These are phyloP conservation scores for Fusarium keratoplasticum DNA, from an alignment of 2,329 filamentous ascomycete genomes.

Conservation along the genomic window DNA sequence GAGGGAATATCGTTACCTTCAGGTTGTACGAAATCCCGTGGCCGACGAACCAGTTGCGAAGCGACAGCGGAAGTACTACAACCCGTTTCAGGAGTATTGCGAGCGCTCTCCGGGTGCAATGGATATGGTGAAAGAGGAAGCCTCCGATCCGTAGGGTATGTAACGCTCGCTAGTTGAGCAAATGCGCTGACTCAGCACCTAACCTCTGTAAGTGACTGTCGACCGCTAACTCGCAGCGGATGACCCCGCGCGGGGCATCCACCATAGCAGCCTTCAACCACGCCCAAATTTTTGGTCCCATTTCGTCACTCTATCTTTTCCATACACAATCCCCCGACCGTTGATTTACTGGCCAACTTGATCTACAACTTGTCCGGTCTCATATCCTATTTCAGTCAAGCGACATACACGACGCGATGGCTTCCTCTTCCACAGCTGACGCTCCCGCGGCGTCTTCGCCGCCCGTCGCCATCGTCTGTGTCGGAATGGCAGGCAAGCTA, in stretches of 20 bases:
- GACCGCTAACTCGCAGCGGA: slow-evolving; percentile 32
- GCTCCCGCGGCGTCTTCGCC: slow-evolving; percentile 50
- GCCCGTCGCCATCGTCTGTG: slow-evolving; percentile 87
- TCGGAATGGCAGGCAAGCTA: slow-evolving; percentile 89
- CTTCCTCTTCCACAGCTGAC: slow-evolving; percentile 48
- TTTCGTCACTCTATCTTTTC: slow-evolving; percentile 35
- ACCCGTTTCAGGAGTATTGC: too few species aligned
- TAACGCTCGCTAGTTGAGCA: too few species aligned
- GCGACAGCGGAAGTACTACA: too few species aligned
- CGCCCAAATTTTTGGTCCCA: slow-evolving; percentile 41
- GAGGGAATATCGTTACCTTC: too few species aligned
- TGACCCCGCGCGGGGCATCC: slow-evolving; percentile 46
- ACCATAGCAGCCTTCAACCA: slow-evolving; percentile 19
- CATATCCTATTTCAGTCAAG: not conserved
- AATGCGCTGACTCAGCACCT: slow-evolving; percentile 27
- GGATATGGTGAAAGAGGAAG: too few species aligned
- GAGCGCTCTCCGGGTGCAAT: too few species aligned
- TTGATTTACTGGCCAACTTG: not conserved
- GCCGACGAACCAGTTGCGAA: too few species aligned
- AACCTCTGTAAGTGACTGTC: not conserved
- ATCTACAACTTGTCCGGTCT: not conserved
- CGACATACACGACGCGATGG: slow-evolving; percentile 41
- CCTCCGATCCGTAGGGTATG: too few species aligned
- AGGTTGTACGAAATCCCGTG: too few species aligned
- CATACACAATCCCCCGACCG: slow-evolving; percentile 2